These are phyloP conservation scores for Podila epicladia DNA, from an alignment of 192 early-diverging fungal genomes.

Conservation along the genomic window DNA sequence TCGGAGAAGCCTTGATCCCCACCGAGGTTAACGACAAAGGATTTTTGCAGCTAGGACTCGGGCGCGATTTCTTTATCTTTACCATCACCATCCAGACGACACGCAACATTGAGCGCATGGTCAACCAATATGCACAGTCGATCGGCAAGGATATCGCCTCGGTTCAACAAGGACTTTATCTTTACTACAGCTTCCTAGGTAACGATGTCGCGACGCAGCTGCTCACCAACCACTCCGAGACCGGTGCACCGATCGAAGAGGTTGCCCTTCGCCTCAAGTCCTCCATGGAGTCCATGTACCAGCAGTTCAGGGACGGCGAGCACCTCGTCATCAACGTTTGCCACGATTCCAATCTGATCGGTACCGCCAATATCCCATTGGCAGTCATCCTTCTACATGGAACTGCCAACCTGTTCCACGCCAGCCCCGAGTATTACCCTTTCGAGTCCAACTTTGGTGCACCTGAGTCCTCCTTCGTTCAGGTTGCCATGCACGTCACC, in stretches of 20 bases:
- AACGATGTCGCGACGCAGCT: constrained; percentile 45
- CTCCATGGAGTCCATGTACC: constrained; percentile 52
- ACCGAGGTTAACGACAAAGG: constrained; percentile 50
- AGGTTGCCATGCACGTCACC: constrained; percentile 49
- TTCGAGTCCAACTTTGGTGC: constrained; percentile 20
- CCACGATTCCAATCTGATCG: constrained; percentile 51
- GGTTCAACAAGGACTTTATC: constrained; percentile 35
- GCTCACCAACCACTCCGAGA: constrained; percentile 16
- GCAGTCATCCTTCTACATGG: constrained; percentile 47
- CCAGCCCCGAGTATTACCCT: constrained; percentile 41
- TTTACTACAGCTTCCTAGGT: constrained; percentile 47
- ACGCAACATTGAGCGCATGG: constrained; percentile 20
- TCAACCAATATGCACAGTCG: constrained; percentile 23
- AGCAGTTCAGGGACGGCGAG: constrained; percentile 45
- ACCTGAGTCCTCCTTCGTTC: constrained; percentile 22
- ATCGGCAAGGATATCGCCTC: constrained; percentile 10
- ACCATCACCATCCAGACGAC: constrained; percentile 48
- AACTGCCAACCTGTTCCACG: constrained; percentile 49
- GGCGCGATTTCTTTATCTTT: constrained; percentile 46
- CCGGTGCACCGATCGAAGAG: constrained; percentile 36
- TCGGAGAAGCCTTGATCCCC: constrained; percentile 50
- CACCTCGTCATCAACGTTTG: constrained; percentile 52
- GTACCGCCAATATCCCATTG: constrained; percentile 53
- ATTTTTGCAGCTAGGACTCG: constrained; percentile 40
- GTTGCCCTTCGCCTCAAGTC: constrained; percentile 48